Evolutionary conservation across 139 green algal genomes (phyloP).

Genomic region (Picochlorum sp.): DNA sequence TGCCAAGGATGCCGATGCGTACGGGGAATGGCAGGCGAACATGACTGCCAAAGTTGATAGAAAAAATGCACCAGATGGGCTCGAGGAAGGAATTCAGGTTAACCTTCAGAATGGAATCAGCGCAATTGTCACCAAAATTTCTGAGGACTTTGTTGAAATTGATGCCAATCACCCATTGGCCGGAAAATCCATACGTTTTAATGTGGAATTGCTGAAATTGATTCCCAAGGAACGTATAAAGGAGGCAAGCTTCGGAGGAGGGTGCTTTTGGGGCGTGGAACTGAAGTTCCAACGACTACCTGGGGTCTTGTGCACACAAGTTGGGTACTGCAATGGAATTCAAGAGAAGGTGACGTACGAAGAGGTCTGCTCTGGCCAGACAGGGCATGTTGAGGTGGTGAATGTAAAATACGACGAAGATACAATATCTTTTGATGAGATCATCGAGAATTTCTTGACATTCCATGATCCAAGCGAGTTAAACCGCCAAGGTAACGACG

Average conservation of each 20-base stretch:
- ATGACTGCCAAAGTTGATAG: constrained; percentile 27
- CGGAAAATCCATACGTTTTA: constrained; percentile 56
- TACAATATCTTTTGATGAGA: constrained; percentile 35
- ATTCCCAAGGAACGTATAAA: constrained; percentile 16
- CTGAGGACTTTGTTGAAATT: constrained; percentile 15
- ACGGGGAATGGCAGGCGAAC: constrained; percentile 23
- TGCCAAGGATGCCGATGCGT: constrained; percentile 28
- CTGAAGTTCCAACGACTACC: constrained; percentile 45
- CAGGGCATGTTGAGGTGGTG: constrained; percentile 70
- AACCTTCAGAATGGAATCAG: constrained; percentile 38
- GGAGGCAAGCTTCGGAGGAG: constrained; percentile 39
- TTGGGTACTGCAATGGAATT: constrained; percentile 50
- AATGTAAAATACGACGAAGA: constrained; percentile 60
- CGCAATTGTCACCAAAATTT: constrained; percentile 15
- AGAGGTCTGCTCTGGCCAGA: constrained; percentile 47
- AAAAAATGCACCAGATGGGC: constrained; percentile 25
- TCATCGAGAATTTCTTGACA: constrained; percentile 64
- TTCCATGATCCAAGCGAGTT: constrained; percentile 64
- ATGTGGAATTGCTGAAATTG: constrained; percentile 49
- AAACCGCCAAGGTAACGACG: constrained; percentile 65
- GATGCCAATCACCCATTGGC: constrained; percentile 66
- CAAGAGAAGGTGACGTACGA: constrained; percentile 25
- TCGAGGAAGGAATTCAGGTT: constrained; percentile 32
- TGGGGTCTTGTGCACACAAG: constrained; percentile 60
- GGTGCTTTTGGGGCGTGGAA: constrained; percentile 49